Evolutionary conservation across 208 protist species (phyloP).

Genomic region (Crithidia brevicula): DNA sequence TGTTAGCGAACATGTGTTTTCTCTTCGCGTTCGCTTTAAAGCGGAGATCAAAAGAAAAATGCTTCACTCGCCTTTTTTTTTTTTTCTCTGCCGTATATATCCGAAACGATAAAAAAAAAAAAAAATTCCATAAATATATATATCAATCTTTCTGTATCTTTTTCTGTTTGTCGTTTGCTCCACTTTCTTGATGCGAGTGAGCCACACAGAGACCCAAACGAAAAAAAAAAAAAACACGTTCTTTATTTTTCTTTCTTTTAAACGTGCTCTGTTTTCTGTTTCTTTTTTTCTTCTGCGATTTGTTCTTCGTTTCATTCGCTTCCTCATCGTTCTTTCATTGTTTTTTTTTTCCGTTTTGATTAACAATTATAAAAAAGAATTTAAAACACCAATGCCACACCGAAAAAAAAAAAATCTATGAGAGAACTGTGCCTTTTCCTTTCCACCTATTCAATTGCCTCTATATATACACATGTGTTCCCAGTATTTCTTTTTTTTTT

Average conservation of each 20-base stretch:
- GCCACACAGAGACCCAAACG: too few species aligned
- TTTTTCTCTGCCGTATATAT: slow-evolving; percentile 1
- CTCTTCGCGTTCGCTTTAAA: neutral
- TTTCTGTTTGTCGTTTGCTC: too few species aligned
- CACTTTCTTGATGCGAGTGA: too few species aligned
- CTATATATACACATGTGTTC: neutral
- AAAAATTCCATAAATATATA: too few species aligned
- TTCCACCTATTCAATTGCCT: neutral
- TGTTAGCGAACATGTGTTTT: too few species aligned
- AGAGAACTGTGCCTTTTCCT: neutral
- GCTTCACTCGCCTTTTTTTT: slow-evolving; percentile 1
- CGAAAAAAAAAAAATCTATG: too few species aligned
- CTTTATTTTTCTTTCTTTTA: neutral
- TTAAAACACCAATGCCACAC: neutral
- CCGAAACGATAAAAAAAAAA: too few species aligned
- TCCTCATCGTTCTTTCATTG: slow-evolving; percentile 1
- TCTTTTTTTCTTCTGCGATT: slow-evolving; percentile 3
- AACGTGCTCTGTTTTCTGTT: neutral
- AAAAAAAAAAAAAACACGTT: slow-evolving; percentile 3
- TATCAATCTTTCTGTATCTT: too few species aligned
- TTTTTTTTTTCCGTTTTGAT: too few species aligned
- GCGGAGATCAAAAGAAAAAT: neutral
- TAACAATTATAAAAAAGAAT: too few species aligned
- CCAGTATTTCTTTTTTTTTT: neutral
- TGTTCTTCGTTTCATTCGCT: neutral